Evolutionary conservation across 768 basidiomycete species (phyloP).

Genomic region (Boletus rubroflammeus): DNA sequence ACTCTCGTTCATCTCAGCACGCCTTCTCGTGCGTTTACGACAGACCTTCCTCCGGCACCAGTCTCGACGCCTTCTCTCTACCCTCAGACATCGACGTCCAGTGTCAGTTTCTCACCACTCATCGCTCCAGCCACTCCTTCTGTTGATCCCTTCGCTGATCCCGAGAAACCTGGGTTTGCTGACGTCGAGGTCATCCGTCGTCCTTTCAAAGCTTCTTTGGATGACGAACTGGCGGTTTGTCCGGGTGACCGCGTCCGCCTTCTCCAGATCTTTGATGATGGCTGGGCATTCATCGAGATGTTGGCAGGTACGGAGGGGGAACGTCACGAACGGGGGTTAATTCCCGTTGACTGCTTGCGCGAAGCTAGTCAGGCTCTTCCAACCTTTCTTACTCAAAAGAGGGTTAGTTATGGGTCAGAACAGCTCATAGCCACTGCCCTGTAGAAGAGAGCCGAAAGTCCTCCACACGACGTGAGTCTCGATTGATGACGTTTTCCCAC

Average conservation of each 20-base stretch:
- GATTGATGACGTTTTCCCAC: background rate
- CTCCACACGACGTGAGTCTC: conserved; percentile 2
- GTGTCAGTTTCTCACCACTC: background rate
- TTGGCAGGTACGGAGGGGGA: conserved; percentile 9
- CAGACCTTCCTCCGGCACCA: conserved; percentile 15
- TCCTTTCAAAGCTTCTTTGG: conserved; percentile 52
- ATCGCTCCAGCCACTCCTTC: conserved; percentile 10
- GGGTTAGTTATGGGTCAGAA: conserved; percentile 35
- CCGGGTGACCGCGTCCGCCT: conserved; percentile 53
- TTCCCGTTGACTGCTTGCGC: conserved; percentile 69
- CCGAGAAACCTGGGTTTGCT: conserved; percentile 30
- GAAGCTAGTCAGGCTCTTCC: conserved; percentile 44
- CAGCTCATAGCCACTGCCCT: background rate
- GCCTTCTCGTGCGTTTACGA: conserved; percentile 15
- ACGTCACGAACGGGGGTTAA: conserved; percentile 42
- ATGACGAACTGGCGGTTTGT: conserved; percentile 56
- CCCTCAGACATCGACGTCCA: conserved; percentile 2
- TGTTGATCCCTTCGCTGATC: conserved; percentile 36
- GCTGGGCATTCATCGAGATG: conserved; percentile 64
- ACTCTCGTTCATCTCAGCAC: conserved; percentile 16
- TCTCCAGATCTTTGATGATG: conserved; percentile 59
- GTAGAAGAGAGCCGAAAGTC: background rate
- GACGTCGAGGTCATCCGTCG: conserved; percentile 49
- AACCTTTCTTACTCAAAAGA: conserved; percentile 47
- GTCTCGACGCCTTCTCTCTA: conserved; percentile 8